Base-by-base conservation (phyloP, 139 green algal species). In the Chlorella sp. region DNA sequence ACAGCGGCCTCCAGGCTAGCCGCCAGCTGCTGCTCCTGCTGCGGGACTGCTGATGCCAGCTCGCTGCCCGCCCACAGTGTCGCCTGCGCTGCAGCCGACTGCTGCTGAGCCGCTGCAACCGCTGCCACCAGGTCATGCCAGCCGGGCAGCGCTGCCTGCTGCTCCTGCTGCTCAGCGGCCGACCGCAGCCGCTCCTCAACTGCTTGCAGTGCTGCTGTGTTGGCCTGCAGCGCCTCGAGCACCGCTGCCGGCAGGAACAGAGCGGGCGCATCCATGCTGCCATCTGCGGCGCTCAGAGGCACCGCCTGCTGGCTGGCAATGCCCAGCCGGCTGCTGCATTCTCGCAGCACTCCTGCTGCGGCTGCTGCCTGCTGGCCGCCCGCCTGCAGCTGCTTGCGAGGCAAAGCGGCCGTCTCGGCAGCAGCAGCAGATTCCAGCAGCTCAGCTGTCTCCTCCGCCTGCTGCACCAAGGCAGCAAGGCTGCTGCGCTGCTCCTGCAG, bases 1-100 rank as follows among this genome's bases (percentile, higher is more conserved):
- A 96, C 86, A 0, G 89, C 62, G 1, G 72, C 47, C 74, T 96
- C 91, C 57, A 91, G 11, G 4, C 82, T 64, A 4, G 34, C n/a
- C n/a, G 34, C 82, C 86, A 81, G 41, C 83, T 83, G 64, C 79
- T 74, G 80, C 44, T 26, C 65, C 85, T 75, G 62, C 63, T 62
- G 26, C 39, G 51, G 57, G 16, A 18, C n/a, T 17, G 15, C 18
- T 11, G n/a, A 17, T 6, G 16, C 17, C 4, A 17, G 47, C 73
- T 63, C 38, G 28, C n/a, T 4, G 1, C 28, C 73, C 28, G 73
- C 12, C 32, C 44, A 17, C 0, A 57, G 39, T 11, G 56, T 36
- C 17, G 74, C 65, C 20, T 23, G 5, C 2, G 34, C 57, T 17
- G 47, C 36, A n/a, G 16, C 60, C 1, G 84, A 83, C 68, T 90